Base-by-base conservation (phyloP, 805 yeast genomes). In the Vanderwaltozyma tropicalis region DNA sequence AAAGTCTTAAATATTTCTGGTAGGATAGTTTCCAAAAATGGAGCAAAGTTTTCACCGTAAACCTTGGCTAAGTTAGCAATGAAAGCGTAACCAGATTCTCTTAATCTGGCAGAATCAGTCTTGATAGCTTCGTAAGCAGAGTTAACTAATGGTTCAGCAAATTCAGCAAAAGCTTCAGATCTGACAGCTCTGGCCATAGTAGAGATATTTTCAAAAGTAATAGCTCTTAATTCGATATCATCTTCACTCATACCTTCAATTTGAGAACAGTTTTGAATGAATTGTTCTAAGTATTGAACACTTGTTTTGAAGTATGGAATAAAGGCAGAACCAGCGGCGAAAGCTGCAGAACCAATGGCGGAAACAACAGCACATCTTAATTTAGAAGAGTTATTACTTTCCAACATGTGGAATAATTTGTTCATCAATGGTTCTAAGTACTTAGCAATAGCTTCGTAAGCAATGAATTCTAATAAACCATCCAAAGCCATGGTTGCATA, bases 131-230 rank as follows among this genome's bases (percentile, higher is more conserved):
- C 69, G 57, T 85, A 81, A 21, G 96, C 88, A 42, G 96, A 85
- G 57, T 83, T 82, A 49, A 87, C 84, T 59, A 88, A 72, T 19
- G 95, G 89, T 56, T 79, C 78, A 36, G 96, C 95, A 59, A 74
- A 86, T 32, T 82, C 76, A 30, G 84, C 75, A 66, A 92, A 92
- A 0, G 86, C 69, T 50, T 81, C 89, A 39, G 92, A 81, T 45
- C 96, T 95, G 42, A 92, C 96, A 40, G 99, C 96, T 61, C 88
- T 76, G 39, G 95, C 96, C 82, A 92, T 79, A 13, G 96, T 81
- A 32, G 96, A 83, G 48, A 92, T 75, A 55, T 92, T 82, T 68
- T 92, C 99, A 49, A 92, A 80, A 38, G 96, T 85, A 59, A 78
- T 72, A 26, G 95, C 96, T 61, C 94, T 77, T 52, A 92, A 75